Conservation (phyloP, 2,329 filamentous ascomycete genomes). For the Dactylonectria macrodidyma region DNA sequence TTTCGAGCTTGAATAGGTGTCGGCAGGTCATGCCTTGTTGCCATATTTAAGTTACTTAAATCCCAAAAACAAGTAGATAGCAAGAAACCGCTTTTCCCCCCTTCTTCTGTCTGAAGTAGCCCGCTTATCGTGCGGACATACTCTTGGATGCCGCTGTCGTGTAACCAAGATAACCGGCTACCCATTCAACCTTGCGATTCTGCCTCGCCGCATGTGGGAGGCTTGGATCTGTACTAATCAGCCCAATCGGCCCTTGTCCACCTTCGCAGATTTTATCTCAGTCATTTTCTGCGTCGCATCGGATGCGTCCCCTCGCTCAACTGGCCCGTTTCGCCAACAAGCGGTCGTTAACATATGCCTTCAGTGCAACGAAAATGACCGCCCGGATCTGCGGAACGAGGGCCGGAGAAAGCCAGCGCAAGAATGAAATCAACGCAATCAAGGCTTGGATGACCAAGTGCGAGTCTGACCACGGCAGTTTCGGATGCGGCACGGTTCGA, state of each 20-base stretch:
- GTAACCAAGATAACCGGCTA: not conserved
- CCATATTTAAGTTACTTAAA: too few relatives aligned
- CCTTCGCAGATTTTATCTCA: not conserved
- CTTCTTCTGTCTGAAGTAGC: too few relatives aligned
- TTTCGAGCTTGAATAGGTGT: too few relatives aligned
- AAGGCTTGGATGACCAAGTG: slow-evolving; percentile 9
- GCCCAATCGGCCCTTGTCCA: not conserved
- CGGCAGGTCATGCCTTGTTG: too few relatives aligned
- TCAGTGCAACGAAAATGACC: not conserved
- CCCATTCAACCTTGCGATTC: not conserved
- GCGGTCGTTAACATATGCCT: not conserved
- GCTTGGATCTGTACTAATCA: not conserved
- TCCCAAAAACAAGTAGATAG: too few relatives aligned
- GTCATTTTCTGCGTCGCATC: not conserved
- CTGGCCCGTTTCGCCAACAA: not conserved
- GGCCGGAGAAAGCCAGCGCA: not conserved
- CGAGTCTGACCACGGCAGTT: not conserved
- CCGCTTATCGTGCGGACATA: too few relatives aligned
- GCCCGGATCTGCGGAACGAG: not conserved
- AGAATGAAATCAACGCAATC: not conserved
- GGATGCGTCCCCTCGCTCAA: not conserved
- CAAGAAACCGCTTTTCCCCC: too few relatives aligned
- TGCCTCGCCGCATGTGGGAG: not conserved
- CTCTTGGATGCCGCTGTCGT: not conserved
- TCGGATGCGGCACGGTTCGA: not conserved